These are phyloP conservation scores for Prunus persica DNA, from an alignment of 306 rosid species.

Conservation along the genomic window Prunus_persica_NCBIv2 NC_034009.1:45004501-45005000, in stretches of 20 bases:
- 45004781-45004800: not conserved
- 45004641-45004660: not conserved
- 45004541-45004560: constrained; percentile 3
- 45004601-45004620: not conserved
- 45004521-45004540: not conserved
- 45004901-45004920: not conserved
- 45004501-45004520: no score
- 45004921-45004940: not conserved
- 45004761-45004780: constrained; percentile 9
- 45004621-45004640: not conserved
- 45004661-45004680: not conserved
- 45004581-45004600: not conserved
- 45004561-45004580: not conserved
- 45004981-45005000: not conserved
- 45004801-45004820: not conserved
- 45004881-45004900: not conserved
- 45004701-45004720: not conserved
- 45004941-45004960: no score
- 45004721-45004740: not conserved
- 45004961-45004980: not conserved
- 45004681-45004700: not conserved
- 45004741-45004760: not conserved
- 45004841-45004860: not conserved
- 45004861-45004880: not conserved
- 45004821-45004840: not conserved